Evolutionary conservation across 164 flowering plant genomes (phyloP), one percentile per base, ranked within the genome.

Genomic region (Chimonanthus salicifolius): DNA sequence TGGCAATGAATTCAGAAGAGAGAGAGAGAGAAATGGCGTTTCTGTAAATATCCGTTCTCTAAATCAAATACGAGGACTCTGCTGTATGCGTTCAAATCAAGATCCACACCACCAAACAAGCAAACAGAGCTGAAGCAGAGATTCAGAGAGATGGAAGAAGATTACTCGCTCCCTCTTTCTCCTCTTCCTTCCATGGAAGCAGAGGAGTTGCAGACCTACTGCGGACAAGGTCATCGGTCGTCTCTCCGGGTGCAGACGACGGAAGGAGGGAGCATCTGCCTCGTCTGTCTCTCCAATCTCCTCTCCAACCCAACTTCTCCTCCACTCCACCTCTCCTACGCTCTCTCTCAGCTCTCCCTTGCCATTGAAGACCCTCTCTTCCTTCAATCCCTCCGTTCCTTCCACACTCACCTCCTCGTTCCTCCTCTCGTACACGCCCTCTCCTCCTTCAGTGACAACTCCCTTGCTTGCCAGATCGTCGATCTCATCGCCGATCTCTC

Each of bases 321-420:
- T n/a, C 80, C 97, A 8, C 50, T 91, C 63, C 98, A 92, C 75
- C 84, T 90, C 68, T 88, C 94, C 77, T 90, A 90, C 85, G 98
- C 98, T 6, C 88, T 95, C 71, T 89, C 96, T 0, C 98, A 92
- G 86, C 89, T 95, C 80, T 88, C 89, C 21, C 83, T 44, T 7
- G 93, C 97, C 49, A 73, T 91, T 77, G 80, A 88, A 11, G 80
- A 87, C 15, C 91, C 90, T 62, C 75, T 67, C 2, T 90, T 90
- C 74, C 84, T 85, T 76, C 76, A 68, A 5, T 66, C 76, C 46
- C 81, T 88, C 16, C 84, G 81, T 74, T 65, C 85, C n/a, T 85
- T 81, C 74, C 98, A 90, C 71, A 68, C 87, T 43, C 94, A 87
- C 81, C 77, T 94, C 71, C 85, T 94, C 76, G 68, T 88, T 69